Conservation (phyloP, 2,329 filamentous ascomycete genomes). For the Juglanconis juglandina region DNA sequence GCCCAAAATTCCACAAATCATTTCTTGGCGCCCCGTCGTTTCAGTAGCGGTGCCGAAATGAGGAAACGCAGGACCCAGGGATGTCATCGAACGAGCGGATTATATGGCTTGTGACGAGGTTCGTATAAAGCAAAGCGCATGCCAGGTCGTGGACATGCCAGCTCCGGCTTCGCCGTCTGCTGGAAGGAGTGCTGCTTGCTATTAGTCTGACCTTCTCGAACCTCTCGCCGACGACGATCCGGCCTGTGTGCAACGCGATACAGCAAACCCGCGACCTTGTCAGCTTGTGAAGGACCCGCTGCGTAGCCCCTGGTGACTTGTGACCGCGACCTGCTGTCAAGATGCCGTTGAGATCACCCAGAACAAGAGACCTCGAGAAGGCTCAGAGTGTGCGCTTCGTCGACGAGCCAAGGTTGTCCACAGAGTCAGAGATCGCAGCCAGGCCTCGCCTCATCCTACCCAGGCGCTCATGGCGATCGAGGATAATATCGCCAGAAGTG, state of each 20-base stretch:
- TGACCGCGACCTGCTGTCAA: not conserved
- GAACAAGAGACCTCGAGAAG: constrained; percentile 5
- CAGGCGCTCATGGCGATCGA: constrained; percentile 1
- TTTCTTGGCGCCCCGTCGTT: not conserved
- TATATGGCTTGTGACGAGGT: not conserved
- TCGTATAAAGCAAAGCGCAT: not conserved
- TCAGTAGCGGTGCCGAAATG: constrained; percentile 1
- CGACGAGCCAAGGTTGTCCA: constrained; percentile 2
- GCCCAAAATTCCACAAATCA: not conserved
- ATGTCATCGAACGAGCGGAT: not conserved
- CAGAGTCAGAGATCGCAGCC: constrained; percentile 3
- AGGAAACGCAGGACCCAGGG: not conserved
- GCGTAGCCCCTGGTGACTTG: not conserved
- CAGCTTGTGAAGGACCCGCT: not conserved
- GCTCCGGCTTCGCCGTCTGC: not conserved
- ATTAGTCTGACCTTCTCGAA: not conserved
- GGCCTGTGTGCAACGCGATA: not conserved
- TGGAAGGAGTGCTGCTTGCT: not conserved
- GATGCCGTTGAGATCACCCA: not conserved
- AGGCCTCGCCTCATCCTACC: constrained; percentile 1
- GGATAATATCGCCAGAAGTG: constrained; percentile 10
- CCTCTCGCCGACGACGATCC: not conserved
- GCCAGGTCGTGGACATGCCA: not conserved
- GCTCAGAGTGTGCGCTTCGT: constrained; percentile 4
- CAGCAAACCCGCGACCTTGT: not conserved